Base-by-base conservation (phyloP, 2,329 filamentous ascomycete species). In the Microcyclosporella mali region DNA sequence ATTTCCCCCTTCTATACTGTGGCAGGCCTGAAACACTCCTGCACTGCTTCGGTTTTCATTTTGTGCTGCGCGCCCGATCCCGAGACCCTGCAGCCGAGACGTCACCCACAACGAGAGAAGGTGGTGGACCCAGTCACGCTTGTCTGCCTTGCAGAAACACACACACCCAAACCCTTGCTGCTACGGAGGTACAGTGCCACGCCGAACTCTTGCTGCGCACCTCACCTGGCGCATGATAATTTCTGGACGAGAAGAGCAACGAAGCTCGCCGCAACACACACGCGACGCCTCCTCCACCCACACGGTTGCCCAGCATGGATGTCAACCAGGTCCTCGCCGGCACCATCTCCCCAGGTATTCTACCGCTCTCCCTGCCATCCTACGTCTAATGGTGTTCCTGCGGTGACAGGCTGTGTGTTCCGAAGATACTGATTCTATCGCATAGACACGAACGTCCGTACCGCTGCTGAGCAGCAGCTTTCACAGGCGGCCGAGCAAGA, bases 321-420 rank as follows among this genome's bases (percentile, higher is more conserved):
- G 94, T 97, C 75, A 94, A 90, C 76, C 84, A 88, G 74, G 90
- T 98, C 75, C 85, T 98, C 76, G 82, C 88, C 72, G 90, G 89
- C 75, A 97, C 92, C 69, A 82, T 97, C 72, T 94, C 89, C 65
- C 78, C 89, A 66, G 90, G 92, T 97, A 74, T 68, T 84, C 62
- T 32, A 32, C 15, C 30, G 6, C 30, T 12, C 12, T 6, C 30
- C 6, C 33, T n/a, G 3, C 10, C 14, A 18, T 34, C 58, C 56
- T 1, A 56, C 58, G 38, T 61, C 55, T 15, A 4, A 9, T 9
- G 21, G 21, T 25, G 21, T 9, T 9, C 9, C 21, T 25, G 21
- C 21, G 9, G 6, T 9, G 21, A 4, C 21, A 25, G 21, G 21
- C 21, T 25, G 21, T 4, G 9, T 9, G 15, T 17, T 16, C 6